Conservation (phyloP, 257 asterid genomes). For the Solanum chiquidenum region DNA sequence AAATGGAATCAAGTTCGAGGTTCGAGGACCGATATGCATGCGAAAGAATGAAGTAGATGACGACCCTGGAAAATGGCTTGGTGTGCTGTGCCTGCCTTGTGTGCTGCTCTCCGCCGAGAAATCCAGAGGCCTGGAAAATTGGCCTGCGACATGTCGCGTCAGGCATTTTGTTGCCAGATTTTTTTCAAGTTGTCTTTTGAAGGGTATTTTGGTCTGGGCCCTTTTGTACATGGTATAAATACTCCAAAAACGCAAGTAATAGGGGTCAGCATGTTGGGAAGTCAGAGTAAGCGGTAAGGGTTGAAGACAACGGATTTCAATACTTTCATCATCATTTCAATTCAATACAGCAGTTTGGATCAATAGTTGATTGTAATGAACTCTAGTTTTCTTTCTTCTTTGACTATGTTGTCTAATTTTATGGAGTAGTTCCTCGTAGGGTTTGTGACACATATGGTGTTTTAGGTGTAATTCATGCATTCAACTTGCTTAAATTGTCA, state of each 20-base stretch:
- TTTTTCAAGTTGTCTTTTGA: not conserved
- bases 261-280: not conserved
- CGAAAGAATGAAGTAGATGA: not conserved
- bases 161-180: not conserved
- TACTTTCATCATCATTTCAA: not conserved
- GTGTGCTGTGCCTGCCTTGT: not conserved
- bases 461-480: not conserved
- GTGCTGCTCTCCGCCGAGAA: not conserved
- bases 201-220: not conserved
- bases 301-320: not conserved
- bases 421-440: not conserved
- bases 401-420: not conserved
- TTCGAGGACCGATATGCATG: not conserved
- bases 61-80: not conserved
- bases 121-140: not conserved
- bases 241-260: not conserved
- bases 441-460: not conserved
- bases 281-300: not conserved
- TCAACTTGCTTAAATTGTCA: not conserved
- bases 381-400: not conserved
- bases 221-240: not conserved
- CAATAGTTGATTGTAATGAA: not conserved
- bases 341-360: not conserved
- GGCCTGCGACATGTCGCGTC: not conserved
- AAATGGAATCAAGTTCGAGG: not conserved